These are phyloP conservation scores for Chenopodium quinoa DNA, from an alignment of 148 eudicot genomes.

Conservation along the genomic window DNA sequence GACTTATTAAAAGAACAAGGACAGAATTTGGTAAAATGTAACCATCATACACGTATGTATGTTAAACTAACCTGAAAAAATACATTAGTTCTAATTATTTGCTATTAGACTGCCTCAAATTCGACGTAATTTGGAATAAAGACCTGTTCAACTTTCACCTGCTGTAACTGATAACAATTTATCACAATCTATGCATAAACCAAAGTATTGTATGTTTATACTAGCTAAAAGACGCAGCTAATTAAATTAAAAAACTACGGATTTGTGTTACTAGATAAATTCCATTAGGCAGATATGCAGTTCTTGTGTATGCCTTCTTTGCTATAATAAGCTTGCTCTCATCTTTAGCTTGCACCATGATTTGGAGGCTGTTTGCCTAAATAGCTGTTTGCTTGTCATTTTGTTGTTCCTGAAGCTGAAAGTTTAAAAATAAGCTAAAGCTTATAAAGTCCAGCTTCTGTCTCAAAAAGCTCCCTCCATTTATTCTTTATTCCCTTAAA, in stretches of 20 bases:
- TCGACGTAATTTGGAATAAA: not conserved
- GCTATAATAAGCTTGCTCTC: too few relatives aligned
- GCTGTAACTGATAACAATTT: not conserved
- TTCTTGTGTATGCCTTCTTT: too few relatives aligned
- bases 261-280: not conserved
- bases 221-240: not conserved
- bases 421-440: too few relatives aligned
- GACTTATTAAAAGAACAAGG: not conserved
- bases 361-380: too few relatives aligned
- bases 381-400: too few relatives aligned
- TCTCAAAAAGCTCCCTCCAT: too few relatives aligned
- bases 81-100: not conserved
- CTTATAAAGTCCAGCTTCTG: too few relatives aligned
- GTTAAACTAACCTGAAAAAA: not conserved
- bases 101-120: conserved; percentile 19
- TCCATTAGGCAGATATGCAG: too few relatives aligned
- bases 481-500: too few relatives aligned
- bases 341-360: too few relatives aligned
- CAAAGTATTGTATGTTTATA: not conserved
- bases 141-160: conserved; percentile 25
- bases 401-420: too few relatives aligned
- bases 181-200: not conserved
- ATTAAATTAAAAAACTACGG: not conserved
- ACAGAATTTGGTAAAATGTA: not conserved
- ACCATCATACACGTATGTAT: not conserved